Percentiles rank a stretch among this genome's conserved stretches.
phyloP scores from a whole-genome alignment of 164 flowering plant genomes.

The Warburgia ugandensis region DNA sequence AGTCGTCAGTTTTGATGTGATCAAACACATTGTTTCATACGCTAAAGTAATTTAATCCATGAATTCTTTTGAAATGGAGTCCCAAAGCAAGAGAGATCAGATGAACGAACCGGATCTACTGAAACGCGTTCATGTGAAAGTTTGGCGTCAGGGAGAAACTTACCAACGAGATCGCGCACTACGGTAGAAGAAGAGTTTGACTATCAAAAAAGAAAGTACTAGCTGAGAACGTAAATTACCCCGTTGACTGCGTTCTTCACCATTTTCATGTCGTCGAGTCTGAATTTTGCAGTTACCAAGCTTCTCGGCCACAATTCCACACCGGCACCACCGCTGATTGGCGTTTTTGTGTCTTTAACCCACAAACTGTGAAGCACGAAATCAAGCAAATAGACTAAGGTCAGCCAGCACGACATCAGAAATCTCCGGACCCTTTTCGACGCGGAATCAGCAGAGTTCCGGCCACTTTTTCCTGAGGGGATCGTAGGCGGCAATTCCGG shows the following conservation, averaged over 20 bases:
- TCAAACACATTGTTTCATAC: too few species aligned
- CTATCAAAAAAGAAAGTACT: background rate
- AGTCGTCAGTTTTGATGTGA: too few species aligned
- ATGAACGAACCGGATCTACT: too few species aligned
- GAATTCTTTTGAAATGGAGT: too few species aligned
- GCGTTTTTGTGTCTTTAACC: slow-evolving; percentile 36
- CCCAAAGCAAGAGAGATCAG: too few species aligned
- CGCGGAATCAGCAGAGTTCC: background rate
- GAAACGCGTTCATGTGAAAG: too few species aligned
- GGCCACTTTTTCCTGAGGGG: background rate
- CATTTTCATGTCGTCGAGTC: slow-evolving; percentile 50
- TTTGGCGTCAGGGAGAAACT: too few species aligned
- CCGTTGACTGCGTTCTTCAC: slow-evolving; percentile 44
- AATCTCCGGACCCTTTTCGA: slow-evolving; percentile 14
- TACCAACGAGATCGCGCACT: too few species aligned
- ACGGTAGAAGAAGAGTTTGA: too few species aligned
- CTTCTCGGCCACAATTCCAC: slow-evolving; percentile 81
- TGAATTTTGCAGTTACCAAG: slow-evolving; percentile 47
- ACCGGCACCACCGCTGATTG: slow-evolving; percentile 50
- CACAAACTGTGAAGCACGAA: slow-evolving; percentile 29
- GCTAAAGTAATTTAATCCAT: too few species aligned
- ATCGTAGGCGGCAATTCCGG: slow-evolving; percentile 24
- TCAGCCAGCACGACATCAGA: slow-evolving; percentile 26
- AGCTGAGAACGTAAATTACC: slow-evolving; percentile 23
- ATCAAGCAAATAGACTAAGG: slow-evolving; percentile 24